phyloP scores from a whole-genome alignment of 768 basidiomycete genomes.

The Suillus alpinus region DNA sequence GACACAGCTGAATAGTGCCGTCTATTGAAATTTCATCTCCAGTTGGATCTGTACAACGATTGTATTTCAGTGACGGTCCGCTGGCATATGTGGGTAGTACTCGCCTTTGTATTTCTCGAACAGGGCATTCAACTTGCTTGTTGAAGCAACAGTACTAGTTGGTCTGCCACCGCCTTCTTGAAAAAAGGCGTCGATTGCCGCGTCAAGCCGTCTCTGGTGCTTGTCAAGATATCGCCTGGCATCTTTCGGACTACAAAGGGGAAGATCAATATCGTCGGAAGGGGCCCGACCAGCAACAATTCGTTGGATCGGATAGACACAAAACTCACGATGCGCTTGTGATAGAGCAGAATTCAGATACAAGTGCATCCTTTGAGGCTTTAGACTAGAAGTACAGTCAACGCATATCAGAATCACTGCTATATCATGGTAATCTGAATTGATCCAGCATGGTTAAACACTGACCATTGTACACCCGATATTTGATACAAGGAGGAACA shows the following conservation, averaged over 20 bases:
- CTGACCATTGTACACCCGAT: slow-evolving; percentile 22
- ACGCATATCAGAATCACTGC: slow-evolving; percentile 1
- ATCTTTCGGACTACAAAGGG: slow-evolving; percentile 38
- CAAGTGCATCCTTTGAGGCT: slow-evolving; percentile 39
- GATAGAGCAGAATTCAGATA: slow-evolving; percentile 59
- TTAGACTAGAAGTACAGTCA: slow-evolving; percentile 20
- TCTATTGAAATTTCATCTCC: slow-evolving; percentile 68
- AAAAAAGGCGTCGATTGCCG: slow-evolving; percentile 73
- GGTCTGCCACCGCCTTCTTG: slow-evolving; percentile 36
- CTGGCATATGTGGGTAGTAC: slow-evolving; percentile 7
- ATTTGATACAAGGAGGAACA: not conserved
- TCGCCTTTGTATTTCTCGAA: slow-evolving; percentile 73
- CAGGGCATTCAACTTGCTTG: slow-evolving; percentile 51
- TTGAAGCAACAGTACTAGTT: slow-evolving; percentile 34
- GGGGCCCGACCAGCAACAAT: not conserved
- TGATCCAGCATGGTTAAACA: not conserved
- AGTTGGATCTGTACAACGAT: slow-evolving; percentile 45
- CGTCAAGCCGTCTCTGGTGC: slow-evolving; percentile 59
- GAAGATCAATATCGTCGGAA: slow-evolving; percentile 5
- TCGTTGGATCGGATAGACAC: not conserved
- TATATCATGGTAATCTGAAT: not conserved
- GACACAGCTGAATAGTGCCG: slow-evolving; percentile 76
- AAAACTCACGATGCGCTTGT: slow-evolving; percentile 69
- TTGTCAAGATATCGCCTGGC: slow-evolving; percentile 69
- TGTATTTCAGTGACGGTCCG: slow-evolving; percentile 1